These are phyloP conservation scores for Cordyceps fumosorosea DNA, from an alignment of 2,329 filamentous ascomycete genomes.

Conservation along the genomic window DNA sequence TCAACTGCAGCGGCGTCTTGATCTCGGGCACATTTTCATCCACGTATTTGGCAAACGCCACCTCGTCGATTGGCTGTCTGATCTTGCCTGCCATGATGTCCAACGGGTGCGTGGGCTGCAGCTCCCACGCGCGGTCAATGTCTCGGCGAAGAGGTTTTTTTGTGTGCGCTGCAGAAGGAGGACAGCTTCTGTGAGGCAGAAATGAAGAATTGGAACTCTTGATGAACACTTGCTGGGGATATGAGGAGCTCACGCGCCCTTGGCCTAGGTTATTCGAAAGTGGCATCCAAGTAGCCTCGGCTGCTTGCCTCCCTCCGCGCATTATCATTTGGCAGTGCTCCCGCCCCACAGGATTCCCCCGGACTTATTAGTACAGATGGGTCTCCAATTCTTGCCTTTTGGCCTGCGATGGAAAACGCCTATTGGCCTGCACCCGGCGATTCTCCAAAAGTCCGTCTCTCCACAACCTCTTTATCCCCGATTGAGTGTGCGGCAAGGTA, in stretches of 20 bases:
- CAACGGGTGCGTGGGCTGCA: not conserved
- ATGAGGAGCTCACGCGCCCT: not conserved
- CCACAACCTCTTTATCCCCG: not conserved
- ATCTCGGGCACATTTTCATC: slow-evolving; percentile 73
- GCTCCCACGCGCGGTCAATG: not conserved
- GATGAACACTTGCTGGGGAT: not conserved
- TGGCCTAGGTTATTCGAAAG: not conserved
- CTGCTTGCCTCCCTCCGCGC: not conserved
- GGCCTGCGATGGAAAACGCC: not conserved
- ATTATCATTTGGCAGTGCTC: not conserved
- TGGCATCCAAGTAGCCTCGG: not conserved
- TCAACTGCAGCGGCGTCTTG: slow-evolving; percentile 73
- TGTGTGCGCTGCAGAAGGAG: too few relatives aligned
- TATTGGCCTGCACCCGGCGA: not conserved
- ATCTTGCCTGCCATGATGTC: slow-evolving; percentile 72
- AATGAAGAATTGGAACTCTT: not conserved
- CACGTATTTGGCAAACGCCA: slow-evolving; percentile 74
- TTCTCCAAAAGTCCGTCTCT: slow-evolving; percentile 5
- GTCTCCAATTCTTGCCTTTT: not conserved
- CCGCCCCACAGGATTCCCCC: not conserved
- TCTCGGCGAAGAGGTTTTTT: too few relatives aligned
- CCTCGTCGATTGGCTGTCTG: slow-evolving; percentile 82
- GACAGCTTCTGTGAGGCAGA: not conserved
- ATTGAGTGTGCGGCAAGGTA: too few relatives aligned
- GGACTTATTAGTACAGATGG: not conserved